Conservation (phyloP, 306 rosid species). For the Cercis canadensis region DNA sequence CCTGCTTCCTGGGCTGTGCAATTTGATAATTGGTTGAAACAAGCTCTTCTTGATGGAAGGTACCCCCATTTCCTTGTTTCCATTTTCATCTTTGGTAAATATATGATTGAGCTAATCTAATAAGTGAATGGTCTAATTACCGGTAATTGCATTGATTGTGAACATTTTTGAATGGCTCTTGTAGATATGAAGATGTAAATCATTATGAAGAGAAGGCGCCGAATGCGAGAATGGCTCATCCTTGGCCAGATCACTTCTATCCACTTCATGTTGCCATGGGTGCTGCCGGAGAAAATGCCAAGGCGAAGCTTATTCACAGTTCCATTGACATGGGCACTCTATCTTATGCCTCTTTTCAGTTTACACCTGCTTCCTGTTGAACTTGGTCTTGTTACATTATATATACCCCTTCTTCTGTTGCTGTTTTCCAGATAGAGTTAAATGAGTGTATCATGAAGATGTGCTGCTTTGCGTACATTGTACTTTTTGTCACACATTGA, state of each 20-base stretch:
- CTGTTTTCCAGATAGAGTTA: not conserved
- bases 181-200: slow-evolving; percentile 49
- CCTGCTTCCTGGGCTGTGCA: slow-evolving; percentile 49
- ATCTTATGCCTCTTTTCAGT: slow-evolving; percentile 47
- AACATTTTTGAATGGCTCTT: not conserved
- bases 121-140: too few relatives aligned
- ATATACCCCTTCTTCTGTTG: slow-evolving; percentile 1
- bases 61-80: too few relatives aligned
- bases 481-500: slow-evolving; percentile 3
- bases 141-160: slow-evolving; percentile 17
- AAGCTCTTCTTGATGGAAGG: too few relatives aligned
- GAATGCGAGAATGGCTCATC: slow-evolving; percentile 51
- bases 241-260: slow-evolving; percentile 49
- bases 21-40: too few relatives aligned
- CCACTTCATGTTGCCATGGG: slow-evolving; percentile 58
- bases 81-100: too few relatives aligned
- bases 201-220: slow-evolving; percentile 48
- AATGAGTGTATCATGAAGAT: slow-evolving; percentile 2
- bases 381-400: not conserved
- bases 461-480: slow-evolving; percentile 23
- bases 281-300: slow-evolving; percentile 52
- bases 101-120: too few relatives aligned
- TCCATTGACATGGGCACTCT: slow-evolving; percentile 46
- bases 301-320: slow-evolving; percentile 44
- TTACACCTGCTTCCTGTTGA: not conserved